These are phyloP conservation scores for Irpex sp. DNA, from an alignment of 1,284 basidiomycete species.

Conservation along the genomic window DNA sequence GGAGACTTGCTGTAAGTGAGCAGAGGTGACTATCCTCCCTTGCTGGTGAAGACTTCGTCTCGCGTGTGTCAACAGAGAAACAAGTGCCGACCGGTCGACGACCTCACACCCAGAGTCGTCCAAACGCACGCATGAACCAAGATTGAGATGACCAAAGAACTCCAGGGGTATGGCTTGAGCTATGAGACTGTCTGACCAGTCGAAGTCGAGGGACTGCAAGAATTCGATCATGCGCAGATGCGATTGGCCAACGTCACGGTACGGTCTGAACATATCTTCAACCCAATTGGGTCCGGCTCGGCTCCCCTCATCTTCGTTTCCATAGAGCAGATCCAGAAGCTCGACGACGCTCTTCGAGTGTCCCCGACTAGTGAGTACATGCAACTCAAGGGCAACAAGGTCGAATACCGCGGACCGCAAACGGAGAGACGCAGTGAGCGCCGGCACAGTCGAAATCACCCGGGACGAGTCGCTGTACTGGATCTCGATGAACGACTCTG, in stretches of 20 bases:
- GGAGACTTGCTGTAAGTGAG: constrained; percentile 66
- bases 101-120: constrained; percentile 80
- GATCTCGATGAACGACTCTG: constrained; percentile 62
- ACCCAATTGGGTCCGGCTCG: constrained; percentile 34
- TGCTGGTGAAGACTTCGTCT: constrained; percentile 63
- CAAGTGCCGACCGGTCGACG: constrained; percentile 70
- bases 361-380: constrained; percentile 77
- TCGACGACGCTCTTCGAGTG: constrained; percentile 69
- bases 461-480: constrained; percentile 70
- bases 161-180: constrained; percentile 60
- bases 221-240: constrained; percentile 85
- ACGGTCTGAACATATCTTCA: constrained; percentile 50
- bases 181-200: constrained; percentile 78
- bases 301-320: constrained; percentile 42
- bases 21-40: constrained; percentile 59
- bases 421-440: constrained; percentile 77
- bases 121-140: constrained; percentile 69
- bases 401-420: constrained; percentile 86
- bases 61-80: constrained; percentile 61
- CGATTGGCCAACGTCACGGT: constrained; percentile 75
- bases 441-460: constrained; percentile 72
- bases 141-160: constrained; percentile 68
- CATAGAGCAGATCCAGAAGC: constrained; percentile 74
- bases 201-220: constrained; percentile 81
- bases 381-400: constrained; percentile 86